Conservation (phyloP, 768 basidiomycete genomes). For the Auricularia heimuer region DNA sequence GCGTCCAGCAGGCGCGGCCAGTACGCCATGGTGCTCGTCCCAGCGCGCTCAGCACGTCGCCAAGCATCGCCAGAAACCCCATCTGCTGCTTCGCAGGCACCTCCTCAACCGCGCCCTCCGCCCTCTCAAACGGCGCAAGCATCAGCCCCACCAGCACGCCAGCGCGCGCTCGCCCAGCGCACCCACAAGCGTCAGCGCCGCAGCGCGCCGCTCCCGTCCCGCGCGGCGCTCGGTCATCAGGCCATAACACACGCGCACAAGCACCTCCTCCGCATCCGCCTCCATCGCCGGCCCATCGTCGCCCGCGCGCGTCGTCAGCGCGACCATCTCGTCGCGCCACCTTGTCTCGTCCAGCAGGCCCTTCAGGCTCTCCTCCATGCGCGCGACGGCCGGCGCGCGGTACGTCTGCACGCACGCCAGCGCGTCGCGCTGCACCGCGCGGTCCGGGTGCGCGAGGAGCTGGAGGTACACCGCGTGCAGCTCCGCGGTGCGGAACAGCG, state of each 20-base stretch:
- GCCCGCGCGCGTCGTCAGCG: slow-evolving; percentile 52
- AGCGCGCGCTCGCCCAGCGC: slow-evolving; percentile 69
- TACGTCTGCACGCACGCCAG: slow-evolving; percentile 76
- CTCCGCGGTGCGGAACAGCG: slow-evolving; percentile 56
- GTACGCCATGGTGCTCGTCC: slow-evolving; percentile 52
- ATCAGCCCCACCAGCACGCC: slow-evolving; percentile 74
- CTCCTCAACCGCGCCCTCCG: slow-evolving; percentile 5
- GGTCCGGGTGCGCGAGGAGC: slow-evolving; percentile 81
- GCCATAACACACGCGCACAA: slow-evolving; percentile 77
- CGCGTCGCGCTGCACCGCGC: slow-evolving; percentile 60
- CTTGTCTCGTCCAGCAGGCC: slow-evolving; percentile 72
- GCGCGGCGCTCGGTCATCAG: slow-evolving; percentile 73
- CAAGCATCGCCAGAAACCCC: slow-evolving; percentile 78
- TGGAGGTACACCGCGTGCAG: slow-evolving; percentile 57
- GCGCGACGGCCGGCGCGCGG: slow-evolving; percentile 48
- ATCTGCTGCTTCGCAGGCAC: slow-evolving; percentile 54
- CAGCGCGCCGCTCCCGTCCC: slow-evolving; percentile 53
- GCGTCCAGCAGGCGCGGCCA: slow-evolving; percentile 72
- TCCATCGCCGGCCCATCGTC: slow-evolving; percentile 29
- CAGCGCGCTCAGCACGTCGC: slow-evolving; percentile 73
- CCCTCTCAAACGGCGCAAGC: slow-evolving; percentile 29
- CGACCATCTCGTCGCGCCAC: slow-evolving; percentile 81
- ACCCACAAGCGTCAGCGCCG: slow-evolving; percentile 61
- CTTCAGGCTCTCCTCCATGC: slow-evolving; percentile 56
- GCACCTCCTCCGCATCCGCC: slow-evolving; percentile 48